These are phyloP conservation scores for Lentinus tigrinus DNA, from an alignment of 768 basidiomycete genomes.

Conservation along the genomic window DNA sequence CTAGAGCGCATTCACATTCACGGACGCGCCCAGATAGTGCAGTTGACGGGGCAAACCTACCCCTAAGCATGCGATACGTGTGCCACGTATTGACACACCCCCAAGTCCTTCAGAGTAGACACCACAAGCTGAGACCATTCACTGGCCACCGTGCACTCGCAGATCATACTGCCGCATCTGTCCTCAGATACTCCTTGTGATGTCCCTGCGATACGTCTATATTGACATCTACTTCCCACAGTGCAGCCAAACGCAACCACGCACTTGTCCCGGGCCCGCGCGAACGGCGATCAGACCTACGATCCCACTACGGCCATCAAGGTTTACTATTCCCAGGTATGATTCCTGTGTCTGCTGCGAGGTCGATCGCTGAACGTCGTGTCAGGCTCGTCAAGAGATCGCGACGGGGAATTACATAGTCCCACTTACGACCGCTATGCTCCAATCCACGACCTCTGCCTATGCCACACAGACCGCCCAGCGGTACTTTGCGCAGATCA, in stretches of 20 bases:
- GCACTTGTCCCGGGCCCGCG: slow-evolving; percentile 32
- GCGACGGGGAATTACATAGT: slow-evolving; percentile 40
- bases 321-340: slow-evolving; percentile 42
- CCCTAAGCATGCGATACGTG: too few species aligned
- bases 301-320: slow-evolving; percentile 34
- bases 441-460: slow-evolving; percentile 22
- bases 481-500: slow-evolving; percentile 26
- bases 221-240: neutral
- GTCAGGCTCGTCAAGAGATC: slow-evolving; percentile 38
- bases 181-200: too few species aligned
- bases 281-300: slow-evolving; percentile 37
- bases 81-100: too few species aligned
- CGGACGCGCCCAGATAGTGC: too few species aligned
- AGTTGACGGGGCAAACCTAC: too few species aligned
- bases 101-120: too few species aligned
- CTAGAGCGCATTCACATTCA: too few species aligned
- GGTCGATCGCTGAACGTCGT: neutral
- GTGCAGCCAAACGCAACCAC: slow-evolving; percentile 38
- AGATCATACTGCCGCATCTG: too few species aligned
- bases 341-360: neutral
- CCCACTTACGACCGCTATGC: slow-evolving; percentile 32
- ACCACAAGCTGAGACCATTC: too few species aligned
- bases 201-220: neutral
- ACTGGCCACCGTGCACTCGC: too few species aligned
- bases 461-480: slow-evolving; percentile 25